These are phyloP conservation scores for Eucalyptus shirleyi DNA, from an alignment of 345 rosid genomes.

Conservation along the genomic window DNA sequence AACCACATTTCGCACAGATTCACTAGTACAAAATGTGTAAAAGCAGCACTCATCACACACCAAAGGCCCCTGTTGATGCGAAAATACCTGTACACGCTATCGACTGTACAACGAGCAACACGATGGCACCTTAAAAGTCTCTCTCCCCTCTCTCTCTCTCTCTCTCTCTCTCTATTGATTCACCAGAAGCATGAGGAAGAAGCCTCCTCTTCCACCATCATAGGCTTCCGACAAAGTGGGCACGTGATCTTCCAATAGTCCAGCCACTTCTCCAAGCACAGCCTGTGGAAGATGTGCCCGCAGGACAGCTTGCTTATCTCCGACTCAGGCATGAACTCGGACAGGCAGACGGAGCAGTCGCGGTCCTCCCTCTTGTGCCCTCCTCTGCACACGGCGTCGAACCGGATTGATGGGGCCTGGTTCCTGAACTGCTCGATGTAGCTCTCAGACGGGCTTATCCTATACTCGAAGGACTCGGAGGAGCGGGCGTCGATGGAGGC, in stretches of 20 bases:
- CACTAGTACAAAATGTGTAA: neutral
- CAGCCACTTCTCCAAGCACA: constrained; percentile 9
- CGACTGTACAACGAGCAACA: neutral
- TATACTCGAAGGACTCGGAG: constrained; percentile 15
- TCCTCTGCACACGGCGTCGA: constrained; percentile 19
- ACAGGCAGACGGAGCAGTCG: constrained; percentile 8
- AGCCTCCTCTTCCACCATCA: constrained; percentile 4
- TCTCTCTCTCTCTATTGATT: neutral
- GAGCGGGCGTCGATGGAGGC: constrained; percentile 10
- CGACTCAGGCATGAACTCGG: neutral
- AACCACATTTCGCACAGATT: neutral
- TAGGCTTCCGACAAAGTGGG: constrained; percentile 4
- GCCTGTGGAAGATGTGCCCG: constrained; percentile 4
- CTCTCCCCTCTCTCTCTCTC: neutral
- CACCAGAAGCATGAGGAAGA: neutral
- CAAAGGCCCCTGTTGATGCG: neutral
- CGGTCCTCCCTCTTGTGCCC: neutral
- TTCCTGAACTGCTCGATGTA: constrained; percentile 59
- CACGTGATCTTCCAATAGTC: constrained; percentile 8
- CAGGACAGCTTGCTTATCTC: constrained; percentile 2
- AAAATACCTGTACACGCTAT: neutral
- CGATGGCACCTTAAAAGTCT: neutral
- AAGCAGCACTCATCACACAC: neutral
- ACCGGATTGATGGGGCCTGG: constrained; percentile 39
- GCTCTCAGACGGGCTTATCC: constrained; percentile 16